Conservation (phyloP, 192 early-diverging fungal species). For the Coemansia sp. region DNA sequence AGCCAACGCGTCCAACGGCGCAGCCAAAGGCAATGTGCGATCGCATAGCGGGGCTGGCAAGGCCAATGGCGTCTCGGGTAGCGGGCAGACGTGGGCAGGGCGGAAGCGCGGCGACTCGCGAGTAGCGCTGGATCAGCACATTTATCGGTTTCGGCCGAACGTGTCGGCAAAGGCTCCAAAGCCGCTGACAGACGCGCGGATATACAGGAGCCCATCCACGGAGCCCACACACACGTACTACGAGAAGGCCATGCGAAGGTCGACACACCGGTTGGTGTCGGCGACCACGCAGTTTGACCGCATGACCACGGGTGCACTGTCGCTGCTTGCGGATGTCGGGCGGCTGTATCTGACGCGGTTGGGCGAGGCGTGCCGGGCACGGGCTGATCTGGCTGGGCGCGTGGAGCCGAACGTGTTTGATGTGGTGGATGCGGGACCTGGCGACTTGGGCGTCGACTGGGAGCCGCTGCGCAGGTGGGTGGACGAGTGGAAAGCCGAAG, state of each 20-base stretch:
- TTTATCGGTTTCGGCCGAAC: background rate
- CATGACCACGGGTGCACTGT: slow-evolving; percentile 27
- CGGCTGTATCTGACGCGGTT: slow-evolving; percentile 42
- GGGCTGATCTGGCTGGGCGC: slow-evolving; percentile 36
- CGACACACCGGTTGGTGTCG: slow-evolving; percentile 40
- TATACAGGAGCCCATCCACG: slow-evolving; percentile 5
- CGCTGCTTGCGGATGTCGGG: slow-evolving; percentile 31
- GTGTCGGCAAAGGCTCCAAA: slow-evolving; percentile 4
- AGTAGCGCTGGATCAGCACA: background rate
- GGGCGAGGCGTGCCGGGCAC: slow-evolving; percentile 41
- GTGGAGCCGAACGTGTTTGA: slow-evolving; percentile 38
- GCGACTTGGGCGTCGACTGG: slow-evolving; percentile 30
- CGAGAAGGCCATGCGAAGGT: slow-evolving; percentile 40
- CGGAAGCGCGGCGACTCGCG: background rate
- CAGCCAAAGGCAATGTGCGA: background rate
- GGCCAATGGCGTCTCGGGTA: background rate
- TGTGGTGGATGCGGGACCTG: slow-evolving; percentile 17
- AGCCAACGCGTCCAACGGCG: background rate
- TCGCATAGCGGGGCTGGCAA: background rate
- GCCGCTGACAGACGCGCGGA: slow-evolving; percentile 24
- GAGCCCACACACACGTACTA: slow-evolving; percentile 18
- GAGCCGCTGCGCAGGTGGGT: slow-evolving; percentile 17
- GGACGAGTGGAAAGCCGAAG: slow-evolving; percentile 32
- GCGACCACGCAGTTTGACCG: slow-evolving; percentile 41
- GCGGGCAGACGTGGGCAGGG: background rate